These are phyloP conservation scores for Aspergillus calidoustus DNA, from an alignment of 2,329 filamentous ascomycete genomes.

Conservation along the genomic window DNA sequence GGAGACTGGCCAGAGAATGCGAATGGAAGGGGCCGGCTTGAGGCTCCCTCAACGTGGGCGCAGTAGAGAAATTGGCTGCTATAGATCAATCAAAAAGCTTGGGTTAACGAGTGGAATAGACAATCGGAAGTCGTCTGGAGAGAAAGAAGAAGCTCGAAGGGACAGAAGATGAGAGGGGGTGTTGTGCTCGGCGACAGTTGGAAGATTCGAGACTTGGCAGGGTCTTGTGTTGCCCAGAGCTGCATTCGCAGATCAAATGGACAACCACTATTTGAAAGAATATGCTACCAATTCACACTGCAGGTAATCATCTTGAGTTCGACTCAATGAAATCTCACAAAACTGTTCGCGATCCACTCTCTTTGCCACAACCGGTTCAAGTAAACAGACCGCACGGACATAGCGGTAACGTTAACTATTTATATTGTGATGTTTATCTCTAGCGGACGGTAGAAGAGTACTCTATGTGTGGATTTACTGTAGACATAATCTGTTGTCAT, in stretches of 20 bases:
- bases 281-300: no score
- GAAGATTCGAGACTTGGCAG: slow-evolving; percentile 8
- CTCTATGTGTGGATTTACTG: not conserved
- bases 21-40: not conserved
- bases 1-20: not conserved
- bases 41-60: not conserved
- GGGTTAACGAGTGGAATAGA: slow-evolving; percentile 18
- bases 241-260: not conserved
- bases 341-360: no score
- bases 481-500: slow-evolving; percentile 1
- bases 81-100: not conserved
- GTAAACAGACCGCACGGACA: no score
- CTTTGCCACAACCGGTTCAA: no score
- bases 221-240: not conserved
- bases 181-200: not conserved
- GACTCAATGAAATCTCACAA: no score
- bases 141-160: not conserved
- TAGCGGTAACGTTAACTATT: no score
- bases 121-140: not conserved
- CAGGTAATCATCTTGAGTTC: no score
- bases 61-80: not conserved
- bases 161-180: slow-evolving; percentile 4
- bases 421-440: no score
- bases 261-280: not conserved
- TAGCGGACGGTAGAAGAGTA: no score